Conservation (phyloP, 176 grass and related monocot species). For the Hordeum marinum region DNA sequence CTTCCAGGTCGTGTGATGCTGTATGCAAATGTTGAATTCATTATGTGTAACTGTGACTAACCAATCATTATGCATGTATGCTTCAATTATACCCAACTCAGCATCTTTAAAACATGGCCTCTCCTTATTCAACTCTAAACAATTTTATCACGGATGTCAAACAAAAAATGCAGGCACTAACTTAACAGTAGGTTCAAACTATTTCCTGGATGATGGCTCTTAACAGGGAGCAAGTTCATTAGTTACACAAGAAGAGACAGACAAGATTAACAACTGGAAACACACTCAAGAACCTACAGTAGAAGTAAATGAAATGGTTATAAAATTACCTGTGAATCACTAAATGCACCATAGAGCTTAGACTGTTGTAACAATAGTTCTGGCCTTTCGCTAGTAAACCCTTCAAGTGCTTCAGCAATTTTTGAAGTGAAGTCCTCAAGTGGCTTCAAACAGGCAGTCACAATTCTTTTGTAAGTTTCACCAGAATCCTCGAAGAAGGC, state of each 20-base stretch:
- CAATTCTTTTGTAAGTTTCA: conserved; percentile 82
- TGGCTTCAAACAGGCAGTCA: conserved; percentile 73
- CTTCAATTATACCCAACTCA: not conserved
- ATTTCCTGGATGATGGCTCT: not conserved
- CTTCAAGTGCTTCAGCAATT: conserved; percentile 65
- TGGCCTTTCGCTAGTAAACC: conserved; percentile 40
- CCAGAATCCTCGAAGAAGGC: conserved; percentile 91
- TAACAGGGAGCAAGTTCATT: not conserved
- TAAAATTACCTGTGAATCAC: conserved; percentile 75
- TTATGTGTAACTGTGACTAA: not conserved
- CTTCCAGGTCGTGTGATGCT: not conserved
- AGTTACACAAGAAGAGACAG: not conserved
- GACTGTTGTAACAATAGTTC: conserved; percentile 66
- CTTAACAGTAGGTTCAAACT: not conserved
- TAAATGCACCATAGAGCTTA: conserved; percentile 60
- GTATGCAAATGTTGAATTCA: conserved; percentile 8
- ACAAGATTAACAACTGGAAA: not conserved
- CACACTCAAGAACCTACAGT: not conserved
- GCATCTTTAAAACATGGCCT: not conserved
- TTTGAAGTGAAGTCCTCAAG: conserved; percentile 68
- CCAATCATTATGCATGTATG: not conserved
- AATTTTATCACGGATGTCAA: not conserved
- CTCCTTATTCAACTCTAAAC: conserved; percentile 4
- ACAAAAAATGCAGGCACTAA: not conserved
- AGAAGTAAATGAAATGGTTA: not conserved